Base-by-base conservation (phyloP, 768 basidiomycete genomes). In the Coprinellus micaceus region DNA sequence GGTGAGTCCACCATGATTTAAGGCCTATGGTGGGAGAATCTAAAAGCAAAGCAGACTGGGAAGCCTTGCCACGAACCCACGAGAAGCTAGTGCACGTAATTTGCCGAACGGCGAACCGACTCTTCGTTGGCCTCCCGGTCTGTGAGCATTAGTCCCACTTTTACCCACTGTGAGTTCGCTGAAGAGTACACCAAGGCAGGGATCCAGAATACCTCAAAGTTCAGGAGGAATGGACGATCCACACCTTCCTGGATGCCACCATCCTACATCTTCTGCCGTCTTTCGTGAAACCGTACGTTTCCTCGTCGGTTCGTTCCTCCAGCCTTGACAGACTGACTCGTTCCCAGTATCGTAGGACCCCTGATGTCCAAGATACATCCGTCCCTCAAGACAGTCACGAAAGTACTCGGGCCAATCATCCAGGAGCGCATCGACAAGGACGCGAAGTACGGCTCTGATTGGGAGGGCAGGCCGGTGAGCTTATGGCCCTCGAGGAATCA, bases 391-490 rank as follows among this genome's bases (percentile, higher is more conserved):
- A 46, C 50, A 46, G 61, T 52, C n/a, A 49, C 57, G 53, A 60
- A 62, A 36, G 60, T 64, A 47, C 46, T 71, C 22, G 63, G 61
- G 19, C 67, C 69, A 3, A 15, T 64, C 9, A 62, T 71, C 19
- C 40, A 60, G 49, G 67, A 69, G 47, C 52, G 71, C n/a, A 58
- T 66, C 9, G 52, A 57, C 30, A 64, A 65, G 17, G 60, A 63
- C n/a, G 54, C 59, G n/a, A 46, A 57, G 11, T 60, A 66, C 47
- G 68, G 70, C 3, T 54, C 49, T 13, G 56, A 68, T 21, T 68
- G 63, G 63, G 60, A 63, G 7, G 66, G 49, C 1, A 68, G 61
- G 52, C 68, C 70, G 21, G 68, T 69, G 26, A 29, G 61, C n/a
- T n/a, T n/a, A n/a, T n/a, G n/a, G n/a, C n/a, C n/a, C n/a, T n/a